Evolutionary conservation across 805 yeast genomes (phyloP), one percentile per base, ranked within the genome.

Genomic region (Komagataella pastoris): DNA sequence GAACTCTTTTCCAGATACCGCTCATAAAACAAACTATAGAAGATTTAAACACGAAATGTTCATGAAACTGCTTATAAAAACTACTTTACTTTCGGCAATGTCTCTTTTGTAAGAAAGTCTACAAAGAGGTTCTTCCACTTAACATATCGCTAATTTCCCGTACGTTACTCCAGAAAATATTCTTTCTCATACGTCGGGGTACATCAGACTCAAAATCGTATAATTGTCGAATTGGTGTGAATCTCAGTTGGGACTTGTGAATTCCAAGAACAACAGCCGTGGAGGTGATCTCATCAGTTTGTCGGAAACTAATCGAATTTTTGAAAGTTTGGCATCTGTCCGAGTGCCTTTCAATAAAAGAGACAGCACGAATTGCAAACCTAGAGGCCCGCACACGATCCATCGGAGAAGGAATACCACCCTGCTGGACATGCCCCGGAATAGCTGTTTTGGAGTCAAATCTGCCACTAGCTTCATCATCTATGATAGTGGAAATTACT

Each of bases 391-490:
- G 77, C 44, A 89, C 83, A 66, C 98, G 81, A 65, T 93, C 99
- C 72, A 90, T 85, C 6, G 98, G 88, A 6, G 96, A 83, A 50
- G 99, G 99, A 51, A 81, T 78, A 54, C 90, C 93, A 65, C 99
- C 99, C 70, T 93, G 99, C 74, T 93, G 99, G 53, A 91, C 93
- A 64, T 91, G 98, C 30, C 99, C 99, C 24, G 99, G 99, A 54
- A 90, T 80, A 14, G 98, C 98, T 3, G 96, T 89, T 65, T 95
- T 83, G 17, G 93, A 85, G 61, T 90, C 97, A 64, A 87, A 93
- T 57, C 74, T 75, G 49, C 85, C 87, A 44, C 76, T 67, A 43
- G 89, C 82, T 60, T 88, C 90, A 61, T 85, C 85, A 54, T 81
- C 80, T 59, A 91, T 83, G 53, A 93, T 87, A 55, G 86, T 82